These are phyloP conservation scores for Nakazawaea laoshanensis DNA, from an alignment of 805 yeast species.

Conservation along the genomic window DNA sequence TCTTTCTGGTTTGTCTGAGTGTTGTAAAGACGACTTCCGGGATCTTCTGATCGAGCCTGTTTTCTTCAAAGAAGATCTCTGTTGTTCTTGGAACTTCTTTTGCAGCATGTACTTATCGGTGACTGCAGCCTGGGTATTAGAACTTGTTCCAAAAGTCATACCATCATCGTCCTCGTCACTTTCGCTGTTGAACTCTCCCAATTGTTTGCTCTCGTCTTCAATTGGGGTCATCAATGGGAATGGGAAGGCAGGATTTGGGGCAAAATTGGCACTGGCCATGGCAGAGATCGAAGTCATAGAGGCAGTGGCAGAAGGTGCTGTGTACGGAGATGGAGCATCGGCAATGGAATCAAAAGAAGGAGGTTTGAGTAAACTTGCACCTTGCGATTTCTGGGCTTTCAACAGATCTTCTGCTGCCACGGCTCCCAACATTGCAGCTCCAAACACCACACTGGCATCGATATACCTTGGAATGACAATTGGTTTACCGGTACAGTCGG, in stretches of 20 bases:
- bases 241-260: slow-evolving; percentile 31
- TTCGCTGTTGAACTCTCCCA: slow-evolving; percentile 23
- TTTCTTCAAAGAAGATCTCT: slow-evolving; percentile 24
- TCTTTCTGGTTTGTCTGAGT: slow-evolving; percentile 12
- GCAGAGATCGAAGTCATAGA: slow-evolving; percentile 50
- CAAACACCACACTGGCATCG: slow-evolving; percentile 96
- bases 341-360: slow-evolving; percentile 16
- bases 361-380: slow-evolving; percentile 18
- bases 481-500: slow-evolving; percentile 89
- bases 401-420: slow-evolving; percentile 73
- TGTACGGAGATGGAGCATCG: slow-evolving; percentile 56
- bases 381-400: slow-evolving; percentile 15
- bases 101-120: slow-evolving; percentile 30
- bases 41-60: slow-evolving; percentile 17
- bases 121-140: slow-evolving; percentile 43
- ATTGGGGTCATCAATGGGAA: slow-evolving; percentile 38
- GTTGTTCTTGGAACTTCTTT: slow-evolving; percentile 4
- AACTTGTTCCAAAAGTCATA: slow-evolving; percentile 54
- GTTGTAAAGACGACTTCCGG: slow-evolving; percentile 8
- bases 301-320: slow-evolving; percentile 76
- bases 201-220: slow-evolving; percentile 24
- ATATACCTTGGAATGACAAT: slow-evolving; percentile 89
- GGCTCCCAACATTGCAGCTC: slow-evolving; percentile 92
- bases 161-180: slow-evolving; percentile 37
- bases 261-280: slow-evolving; percentile 28